Evolutionary conservation across 2,329 filamentous ascomycete species (phyloP).

Genomic region (Periglandula ipomoeae): DNA sequence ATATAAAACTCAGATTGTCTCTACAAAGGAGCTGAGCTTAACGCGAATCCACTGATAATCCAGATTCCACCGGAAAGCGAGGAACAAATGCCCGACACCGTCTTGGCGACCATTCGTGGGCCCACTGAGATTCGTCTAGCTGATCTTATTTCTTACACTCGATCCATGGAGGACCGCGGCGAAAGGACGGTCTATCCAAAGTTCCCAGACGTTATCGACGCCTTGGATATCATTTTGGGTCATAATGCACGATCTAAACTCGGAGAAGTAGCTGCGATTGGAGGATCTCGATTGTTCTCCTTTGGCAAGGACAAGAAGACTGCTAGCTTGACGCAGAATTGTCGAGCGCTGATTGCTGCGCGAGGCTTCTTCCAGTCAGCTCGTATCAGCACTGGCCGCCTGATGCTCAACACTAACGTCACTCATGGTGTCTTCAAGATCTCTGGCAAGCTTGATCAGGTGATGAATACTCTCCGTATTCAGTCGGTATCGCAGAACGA

Average conservation of each 20-base stretch:
- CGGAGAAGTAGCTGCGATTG: constrained; percentile 29
- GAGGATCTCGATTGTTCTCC: constrained; percentile 40
- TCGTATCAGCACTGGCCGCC: constrained; percentile 41
- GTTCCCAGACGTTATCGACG: constrained; percentile 38
- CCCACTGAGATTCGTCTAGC: constrained; percentile 29
- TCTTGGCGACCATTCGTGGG: constrained; percentile 32
- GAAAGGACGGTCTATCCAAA: constrained; percentile 35
- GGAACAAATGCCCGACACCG: constrained; percentile 22
- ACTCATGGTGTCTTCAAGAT: constrained; percentile 43
- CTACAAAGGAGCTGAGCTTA: constrained; percentile 27
- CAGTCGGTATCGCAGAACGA: constrained; percentile 10
- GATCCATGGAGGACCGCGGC: constrained; percentile 29
- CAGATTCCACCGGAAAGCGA: constrained; percentile 23
- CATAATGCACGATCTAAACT: constrained; percentile 29
- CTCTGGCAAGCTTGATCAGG: constrained; percentile 22
- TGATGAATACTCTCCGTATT: constrained; percentile 22
- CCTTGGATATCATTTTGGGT: constrained; percentile 43
- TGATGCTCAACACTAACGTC: constrained; percentile 47
- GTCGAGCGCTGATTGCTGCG: constrained; percentile 29
- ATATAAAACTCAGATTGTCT: constrained; percentile 40
- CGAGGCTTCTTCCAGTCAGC: constrained; percentile 49
- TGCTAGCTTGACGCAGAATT: constrained; percentile 17
- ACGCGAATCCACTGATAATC: constrained; percentile 24
- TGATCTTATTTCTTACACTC: constrained; percentile 35
- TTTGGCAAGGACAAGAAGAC: constrained; percentile 21